phyloP scores from a whole-genome alignment of 192 early-diverging fungal genomes.

The Thoreauomyces humboldtii region DNA sequence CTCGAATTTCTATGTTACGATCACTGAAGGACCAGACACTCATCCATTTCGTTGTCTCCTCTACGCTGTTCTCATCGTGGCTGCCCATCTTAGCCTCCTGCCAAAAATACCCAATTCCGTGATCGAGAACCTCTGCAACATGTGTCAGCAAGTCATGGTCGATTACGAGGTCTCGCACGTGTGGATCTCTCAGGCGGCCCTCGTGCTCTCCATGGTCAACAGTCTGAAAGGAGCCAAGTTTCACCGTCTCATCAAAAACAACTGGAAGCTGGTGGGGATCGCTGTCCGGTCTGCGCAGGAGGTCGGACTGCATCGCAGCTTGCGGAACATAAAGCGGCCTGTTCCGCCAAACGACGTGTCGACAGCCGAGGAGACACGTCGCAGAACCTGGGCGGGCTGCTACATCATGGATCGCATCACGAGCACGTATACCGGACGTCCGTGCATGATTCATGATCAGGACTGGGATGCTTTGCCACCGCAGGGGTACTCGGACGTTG shows the following conservation, averaged over 20 bases:
- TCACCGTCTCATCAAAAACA: background rate
- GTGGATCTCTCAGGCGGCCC: conserved; percentile 1
- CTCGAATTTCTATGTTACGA: background rate
- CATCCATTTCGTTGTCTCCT: conserved; percentile 12
- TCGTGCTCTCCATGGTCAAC: conserved; percentile 2
- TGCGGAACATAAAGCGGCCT: conserved; percentile 26
- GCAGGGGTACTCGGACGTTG: background rate
- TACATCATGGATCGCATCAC: conserved; percentile 16
- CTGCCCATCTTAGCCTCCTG: background rate
- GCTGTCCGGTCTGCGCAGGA: conserved; percentile 18
- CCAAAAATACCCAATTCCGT: background rate
- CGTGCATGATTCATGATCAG: conserved; percentile 12
- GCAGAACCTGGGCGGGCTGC: conserved; percentile 9
- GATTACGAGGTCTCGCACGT: conserved; percentile 19
- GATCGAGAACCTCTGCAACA: background rate
- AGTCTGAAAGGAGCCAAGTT: background rate
- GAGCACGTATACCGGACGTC: conserved; percentile 3
- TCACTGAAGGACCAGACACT: conserved; percentile 6
- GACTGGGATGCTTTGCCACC: conserved; percentile 10
- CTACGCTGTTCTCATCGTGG: conserved; percentile 9
- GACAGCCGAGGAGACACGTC: conserved; percentile 13
- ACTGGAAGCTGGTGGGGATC: conserved; percentile 1
- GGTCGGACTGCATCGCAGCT: conserved; percentile 19
- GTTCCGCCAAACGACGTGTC: conserved; percentile 16
- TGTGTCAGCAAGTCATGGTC: background rate